Evolutionary conservation across 129 eudicot genomes (phyloP), one percentile per base, ranked within the genome.

Genomic region (Oenanthe sinensis): DNA sequence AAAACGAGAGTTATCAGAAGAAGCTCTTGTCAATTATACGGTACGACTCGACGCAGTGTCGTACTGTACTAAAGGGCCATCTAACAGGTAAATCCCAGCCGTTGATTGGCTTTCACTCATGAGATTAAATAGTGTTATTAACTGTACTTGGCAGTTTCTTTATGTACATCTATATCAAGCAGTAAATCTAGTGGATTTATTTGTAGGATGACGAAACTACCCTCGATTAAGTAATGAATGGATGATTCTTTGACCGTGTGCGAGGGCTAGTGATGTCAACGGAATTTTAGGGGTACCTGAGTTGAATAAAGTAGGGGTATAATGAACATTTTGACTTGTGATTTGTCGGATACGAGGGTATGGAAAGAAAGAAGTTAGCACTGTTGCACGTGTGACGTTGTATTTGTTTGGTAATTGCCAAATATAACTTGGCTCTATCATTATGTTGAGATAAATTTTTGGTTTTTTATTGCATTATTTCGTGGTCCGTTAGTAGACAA

Each of bases 31-130:
- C 68, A 49, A 76, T 76, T 50, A 76, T 54, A 33, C 8, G 42
- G 80, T 43, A 77, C 80, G 74, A 43, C 80, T 22, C 71, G 74
- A 63, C 49, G 50, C 74, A 77, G 73, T 55, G 28, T 39, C 47
- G 44, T 62, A 63, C 80, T 60, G 72, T 77, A 16, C n/a, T n/a
- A 39, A 63, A 17, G 54, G 80, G 30, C 80, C 80, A 37, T n/a
- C 30, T 5, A 5, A 36, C 5, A 39, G 54, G 8, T 2, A 43
- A 13, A 77, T 77, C 80, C 44, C 33, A 42, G 47, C 80, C 80
- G 80, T 77, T 60, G 80, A 63, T 62, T 55, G 14, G 2, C 30
- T 62, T 60, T 49, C 30, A 28, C 74, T 13, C 15, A 75, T 28
- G 33, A 76, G 67, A 37, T 33, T 55, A 76, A 55, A 33, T 22